Base-by-base conservation (phyloP, 768 basidiomycete genomes). In the Termitomyces sp. region DNA sequence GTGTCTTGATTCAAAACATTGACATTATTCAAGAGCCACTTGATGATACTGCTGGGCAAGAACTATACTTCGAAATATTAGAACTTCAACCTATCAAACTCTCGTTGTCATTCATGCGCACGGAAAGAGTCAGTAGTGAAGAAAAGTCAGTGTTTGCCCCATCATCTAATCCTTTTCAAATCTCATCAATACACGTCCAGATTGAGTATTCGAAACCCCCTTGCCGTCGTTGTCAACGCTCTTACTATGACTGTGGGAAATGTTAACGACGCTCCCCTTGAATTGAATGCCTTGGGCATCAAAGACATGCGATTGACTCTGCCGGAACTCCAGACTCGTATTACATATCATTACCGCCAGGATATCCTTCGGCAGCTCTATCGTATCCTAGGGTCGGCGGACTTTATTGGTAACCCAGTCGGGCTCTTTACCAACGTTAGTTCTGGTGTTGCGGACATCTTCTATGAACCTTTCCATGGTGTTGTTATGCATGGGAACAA, bases 401-500 rank as follows among this genome's bases (percentile, higher is more conserved):
- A 98, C 73, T 96, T 98, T 74, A 90, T 91, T 59, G 90, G 92
- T 14, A 95, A 95, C 68, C 96, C 96, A 4, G 95, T 98, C 44
- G 97, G 97, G 10, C 80, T 99, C 43, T 98, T 99, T 79, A 96
- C 90, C 49, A 98, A 98, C 67, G 95, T 99, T 67, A 96, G 93
- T 67, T 97, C 95, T 29, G 97, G 97, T 11, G 92, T 98, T 5
- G 91, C 91, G 53, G 97, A 99, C 70, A 95, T 98, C 63, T 98
- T 99, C 78, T 97, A 98, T 63, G 96, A 98, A 70, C 97, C 97
- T 2, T 97, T 95, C 78, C 89, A 95, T 56, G 95, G 95, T 34
- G 90, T 95, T 31, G 90, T 99, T 55, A 90, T 96, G 83, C 94
- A 94, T 65, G 96, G 96, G 3, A 96, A 95, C 71, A 89, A 86